A percentile compares a stretch with the other conserved stretches of the same genome.
These are phyloP conservation scores for Lodderomyces oxycetoniae DNA, from an alignment of 1,139 yeast genomes.

Conservation along the genomic window DNA sequence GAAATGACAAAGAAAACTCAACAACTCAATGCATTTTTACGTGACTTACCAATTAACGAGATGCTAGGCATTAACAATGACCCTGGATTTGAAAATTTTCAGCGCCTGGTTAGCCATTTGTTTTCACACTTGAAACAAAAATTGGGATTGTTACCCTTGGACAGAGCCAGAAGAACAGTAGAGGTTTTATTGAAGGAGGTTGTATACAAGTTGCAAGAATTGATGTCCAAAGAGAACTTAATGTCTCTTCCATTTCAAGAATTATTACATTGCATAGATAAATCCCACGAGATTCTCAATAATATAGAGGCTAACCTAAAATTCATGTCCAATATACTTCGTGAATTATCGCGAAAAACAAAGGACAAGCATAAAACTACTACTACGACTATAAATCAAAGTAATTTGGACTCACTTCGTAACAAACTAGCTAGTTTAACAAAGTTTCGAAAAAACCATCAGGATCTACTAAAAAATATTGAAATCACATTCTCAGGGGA, in stretches of 20 bases:
- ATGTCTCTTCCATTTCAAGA: constrained; percentile 24
- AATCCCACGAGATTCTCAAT: constrained; percentile 18
- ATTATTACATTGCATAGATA: constrained; percentile 20
- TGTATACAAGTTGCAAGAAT: constrained; percentile 19
- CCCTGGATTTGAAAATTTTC: constrained; percentile 37
- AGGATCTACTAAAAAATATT: constrained; percentile 45
- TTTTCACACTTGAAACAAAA: constrained; percentile 59
- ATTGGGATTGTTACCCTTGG: constrained; percentile 58
- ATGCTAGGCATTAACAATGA: constrained; percentile 43
- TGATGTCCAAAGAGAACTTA: constrained; percentile 20
- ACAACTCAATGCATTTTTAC: constrained; percentile 57
- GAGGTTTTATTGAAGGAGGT: constrained; percentile 50
- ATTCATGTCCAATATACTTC: constrained; percentile 44
- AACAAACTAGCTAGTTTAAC: constrained; percentile 44
- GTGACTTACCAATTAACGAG: constrained; percentile 67
- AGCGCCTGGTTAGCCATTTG: constrained; percentile 39
- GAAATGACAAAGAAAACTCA: constrained; percentile 52
- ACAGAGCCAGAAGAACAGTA: constrained; percentile 57
- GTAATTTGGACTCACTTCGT: constrained; percentile 38
- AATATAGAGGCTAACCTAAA: constrained; percentile 34
- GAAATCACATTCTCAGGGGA: constrained; percentile 20
- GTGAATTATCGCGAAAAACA: constrained; percentile 74
- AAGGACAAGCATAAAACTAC: constrained; percentile 72
- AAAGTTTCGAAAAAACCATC: constrained; percentile 51
- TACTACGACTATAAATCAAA: constrained; percentile 53